A percentile compares a stretch with the other conserved stretches of the same genome.
phyloP scores from a whole-genome alignment of 129 eudicot species.

The Arctium lappa region DNA sequence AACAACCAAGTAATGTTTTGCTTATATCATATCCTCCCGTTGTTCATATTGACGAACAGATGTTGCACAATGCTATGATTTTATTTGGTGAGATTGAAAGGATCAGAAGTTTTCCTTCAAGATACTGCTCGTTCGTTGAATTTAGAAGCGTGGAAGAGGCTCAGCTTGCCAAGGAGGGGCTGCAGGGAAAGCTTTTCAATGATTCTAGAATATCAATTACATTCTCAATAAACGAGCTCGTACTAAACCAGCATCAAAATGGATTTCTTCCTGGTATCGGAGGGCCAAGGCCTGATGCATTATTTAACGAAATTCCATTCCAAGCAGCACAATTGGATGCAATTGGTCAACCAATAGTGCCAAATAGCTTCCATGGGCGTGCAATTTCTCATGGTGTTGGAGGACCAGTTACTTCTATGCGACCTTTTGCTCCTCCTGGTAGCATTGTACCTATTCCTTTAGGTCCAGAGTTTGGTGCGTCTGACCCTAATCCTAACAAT shows the following conservation, averaged over 20 bases:
- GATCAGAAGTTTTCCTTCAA: constrained; percentile 53
- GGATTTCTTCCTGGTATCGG: constrained; percentile 38
- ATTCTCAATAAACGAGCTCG: constrained; percentile 45
- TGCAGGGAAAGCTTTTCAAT: constrained; percentile 75
- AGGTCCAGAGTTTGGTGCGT: constrained; percentile 37
- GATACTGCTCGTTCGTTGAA: constrained; percentile 54
- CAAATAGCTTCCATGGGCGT: constrained; percentile 21
- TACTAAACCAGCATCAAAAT: constrained; percentile 38
- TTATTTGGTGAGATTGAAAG: constrained; percentile 84
- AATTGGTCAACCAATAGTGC: constrained; percentile 39
- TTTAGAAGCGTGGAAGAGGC: constrained; percentile 89
- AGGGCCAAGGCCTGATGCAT: constrained; percentile 51
- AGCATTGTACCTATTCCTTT: constrained; percentile 43
- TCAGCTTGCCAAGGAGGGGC: constrained; percentile 73
- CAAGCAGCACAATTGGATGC: constrained; percentile 44
- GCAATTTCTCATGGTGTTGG: constrained; percentile 6
- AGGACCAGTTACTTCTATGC: constrained; percentile 32
- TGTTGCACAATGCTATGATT: constrained; percentile 87
- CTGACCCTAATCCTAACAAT: constrained; percentile 32
- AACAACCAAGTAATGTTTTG: constrained; percentile 56
- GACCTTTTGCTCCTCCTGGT: constrained; percentile 62
- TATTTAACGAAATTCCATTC: constrained; percentile 40
- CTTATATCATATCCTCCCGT: constrained; percentile 68
- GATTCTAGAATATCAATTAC: constrained; percentile 64
- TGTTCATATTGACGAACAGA: constrained; percentile 64